These are phyloP conservation scores for Venturiaceae sp. DNA, from an alignment of 2,329 filamentous ascomycete species.

Conservation along the genomic window DNA sequence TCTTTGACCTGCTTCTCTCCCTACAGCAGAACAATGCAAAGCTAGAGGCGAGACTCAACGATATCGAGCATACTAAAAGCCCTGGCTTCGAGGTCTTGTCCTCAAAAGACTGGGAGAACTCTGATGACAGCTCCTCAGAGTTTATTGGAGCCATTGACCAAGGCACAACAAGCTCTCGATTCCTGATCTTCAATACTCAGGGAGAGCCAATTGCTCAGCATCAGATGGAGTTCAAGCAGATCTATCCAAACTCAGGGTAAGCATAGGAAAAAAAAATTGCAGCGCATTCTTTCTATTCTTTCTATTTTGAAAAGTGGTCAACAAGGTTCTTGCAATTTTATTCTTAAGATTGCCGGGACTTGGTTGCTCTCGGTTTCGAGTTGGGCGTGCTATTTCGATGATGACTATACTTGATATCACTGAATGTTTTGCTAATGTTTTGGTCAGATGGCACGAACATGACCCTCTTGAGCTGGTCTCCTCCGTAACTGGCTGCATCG, in stretches of 20 bases:
- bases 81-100: neutral
- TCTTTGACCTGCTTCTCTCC: constrained; percentile 2
- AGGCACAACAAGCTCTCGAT: constrained; percentile 80
- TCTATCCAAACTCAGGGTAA: constrained; percentile 81
- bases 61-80: constrained; percentile 1
- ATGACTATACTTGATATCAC: too few species aligned
- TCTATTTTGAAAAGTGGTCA: too few species aligned
- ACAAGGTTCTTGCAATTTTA: too few species aligned
- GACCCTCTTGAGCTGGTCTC: constrained; percentile 67
- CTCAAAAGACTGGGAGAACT: neutral
- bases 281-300: too few species aligned
- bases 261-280: too few species aligned
- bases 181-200: constrained; percentile 77
- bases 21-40: constrained; percentile 4
- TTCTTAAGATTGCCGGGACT: too few species aligned
- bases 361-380: too few species aligned
- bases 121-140: constrained; percentile 1
- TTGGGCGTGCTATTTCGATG: too few species aligned
- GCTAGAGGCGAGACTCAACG: constrained; percentile 4
- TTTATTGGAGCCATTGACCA: constrained; percentile 87
- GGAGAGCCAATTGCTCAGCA: constrained; percentile 73
- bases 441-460: constrained; percentile 75
- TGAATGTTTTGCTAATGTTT: neutral
- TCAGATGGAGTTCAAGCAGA: constrained; percentile 79
- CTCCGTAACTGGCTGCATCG: constrained; percentile 71